Evolutionary conservation across 108 stramenopile species (phyloP).

Genomic region (Stephanodiscus minutulus): DNA sequence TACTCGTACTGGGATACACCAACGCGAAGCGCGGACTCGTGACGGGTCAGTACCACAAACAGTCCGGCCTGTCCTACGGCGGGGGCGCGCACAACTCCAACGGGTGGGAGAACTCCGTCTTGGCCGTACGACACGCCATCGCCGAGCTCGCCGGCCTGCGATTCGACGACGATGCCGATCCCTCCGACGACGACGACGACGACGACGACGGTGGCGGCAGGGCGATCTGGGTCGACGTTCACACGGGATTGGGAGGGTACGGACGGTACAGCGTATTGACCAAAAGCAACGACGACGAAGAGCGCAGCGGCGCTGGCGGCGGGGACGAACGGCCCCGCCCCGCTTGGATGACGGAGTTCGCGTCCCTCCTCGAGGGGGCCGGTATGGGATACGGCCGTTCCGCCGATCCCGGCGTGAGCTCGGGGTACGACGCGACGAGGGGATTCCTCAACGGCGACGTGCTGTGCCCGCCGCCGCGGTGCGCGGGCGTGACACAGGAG

Average conservation of each 20-base stretch:
- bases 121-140: conserved; percentile 43
- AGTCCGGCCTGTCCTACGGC: conserved; percentile 73
- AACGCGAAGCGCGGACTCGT: conserved; percentile 69
- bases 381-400: conserved; percentile 16
- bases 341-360: conserved; percentile 10
- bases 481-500: conserved; percentile 55
- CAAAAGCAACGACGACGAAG: conserved; percentile 1
- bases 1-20: conserved; percentile 52
- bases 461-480: conserved; percentile 31
- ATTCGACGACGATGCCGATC: neutral
- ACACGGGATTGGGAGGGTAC: conserved; percentile 78
- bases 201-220: neutral
- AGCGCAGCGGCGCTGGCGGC: conserved; percentile 10
- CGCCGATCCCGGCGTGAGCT: conserved; percentile 30
- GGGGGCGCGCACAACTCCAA: conserved; percentile 49
- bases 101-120: conserved; percentile 55
- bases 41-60: conserved; percentile 76
- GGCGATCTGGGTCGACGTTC: conserved; percentile 81
- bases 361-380: neutral
- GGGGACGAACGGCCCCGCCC: conserved; percentile 4
- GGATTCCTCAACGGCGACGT: conserved; percentile 44
- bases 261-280: conserved; percentile 53
- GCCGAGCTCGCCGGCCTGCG: conserved; percentile 29
- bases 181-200: no score
- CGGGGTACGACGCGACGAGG: conserved; percentile 53